Conservation (phyloP, 352 stramenopile genomes). For the Phytophthora fragariaefolia region DNA sequence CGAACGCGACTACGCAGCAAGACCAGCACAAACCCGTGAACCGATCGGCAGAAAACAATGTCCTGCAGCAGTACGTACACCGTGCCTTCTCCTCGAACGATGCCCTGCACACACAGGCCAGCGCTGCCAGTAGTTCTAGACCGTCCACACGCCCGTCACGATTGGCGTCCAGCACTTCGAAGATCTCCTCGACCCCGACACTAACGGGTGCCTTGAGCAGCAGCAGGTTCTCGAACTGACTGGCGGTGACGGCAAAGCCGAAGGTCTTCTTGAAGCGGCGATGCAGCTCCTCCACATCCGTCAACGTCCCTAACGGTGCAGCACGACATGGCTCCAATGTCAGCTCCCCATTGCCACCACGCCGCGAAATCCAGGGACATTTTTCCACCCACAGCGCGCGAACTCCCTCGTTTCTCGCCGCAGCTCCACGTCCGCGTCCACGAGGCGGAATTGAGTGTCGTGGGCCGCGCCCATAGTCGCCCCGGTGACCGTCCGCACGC, state of each 20-base stretch:
- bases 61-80: conserved; percentile 46
- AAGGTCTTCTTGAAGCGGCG: conserved; percentile 77
- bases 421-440: conserved; percentile 69
- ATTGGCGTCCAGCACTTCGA: conserved; percentile 76
- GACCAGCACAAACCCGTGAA: not conserved
- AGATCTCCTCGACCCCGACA: conserved; percentile 73
- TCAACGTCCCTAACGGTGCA: conserved; percentile 57
- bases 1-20: conserved; percentile 27
- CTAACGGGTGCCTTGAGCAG: conserved; percentile 67
- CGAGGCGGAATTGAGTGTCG: conserved; percentile 54
- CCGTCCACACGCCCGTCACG: conserved; percentile 81
- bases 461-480: conserved; percentile 60
- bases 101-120: conserved; percentile 74
- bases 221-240: conserved; percentile 77
- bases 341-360: not conserved
- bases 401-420: conserved; percentile 82
- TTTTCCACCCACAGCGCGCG: conserved; percentile 57
- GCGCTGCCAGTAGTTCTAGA: conserved; percentile 74
- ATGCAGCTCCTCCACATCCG: conserved; percentile 68
- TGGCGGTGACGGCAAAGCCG: conserved; percentile 75
- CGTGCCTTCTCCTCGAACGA: conserved; percentile 84
- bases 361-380: not conserved
- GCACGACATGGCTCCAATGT: not conserved
- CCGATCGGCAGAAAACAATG: conserved; percentile 26
- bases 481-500: not conserved